Conservation (phyloP, 2,329 filamentous ascomycete genomes). For the Claviceps maximensis region DNA sequence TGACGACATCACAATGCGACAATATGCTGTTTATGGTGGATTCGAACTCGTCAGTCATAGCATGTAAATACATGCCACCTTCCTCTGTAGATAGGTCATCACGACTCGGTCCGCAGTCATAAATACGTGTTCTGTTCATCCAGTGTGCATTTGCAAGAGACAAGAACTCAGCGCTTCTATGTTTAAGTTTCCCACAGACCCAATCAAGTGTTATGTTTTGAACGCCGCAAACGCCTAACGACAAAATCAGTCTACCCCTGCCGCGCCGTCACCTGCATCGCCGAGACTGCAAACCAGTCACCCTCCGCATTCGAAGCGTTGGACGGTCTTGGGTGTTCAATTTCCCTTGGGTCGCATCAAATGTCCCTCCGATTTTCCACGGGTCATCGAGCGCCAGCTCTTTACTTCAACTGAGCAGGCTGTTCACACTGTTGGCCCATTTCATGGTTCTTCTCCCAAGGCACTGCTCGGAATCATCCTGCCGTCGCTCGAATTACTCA, state of each 20-base stretch:
- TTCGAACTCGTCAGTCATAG: too few relatives aligned
- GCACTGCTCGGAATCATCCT: not conserved
- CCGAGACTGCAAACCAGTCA: too few relatives aligned
- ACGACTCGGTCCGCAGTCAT: not conserved
- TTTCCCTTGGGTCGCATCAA: not conserved
- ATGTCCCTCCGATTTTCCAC: not conserved
- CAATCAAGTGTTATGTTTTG: not conserved
- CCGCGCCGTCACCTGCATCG: too few relatives aligned
- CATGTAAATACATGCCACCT: not conserved
- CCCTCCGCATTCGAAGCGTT: too few relatives aligned
- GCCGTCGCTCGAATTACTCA: not conserved
- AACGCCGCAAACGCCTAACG: constrained; percentile 3
- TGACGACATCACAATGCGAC: too few relatives aligned
- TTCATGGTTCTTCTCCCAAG: not conserved
- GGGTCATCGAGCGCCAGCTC: not conserved
- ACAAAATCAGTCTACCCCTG: too few relatives aligned
- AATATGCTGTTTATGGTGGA: too few relatives aligned
- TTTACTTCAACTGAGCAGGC: not conserved
- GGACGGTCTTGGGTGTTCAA: too few relatives aligned
- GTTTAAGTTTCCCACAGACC: not conserved
- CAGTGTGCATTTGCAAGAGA: not conserved
- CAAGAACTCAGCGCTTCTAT: not conserved
- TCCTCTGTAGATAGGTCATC: too few relatives aligned
- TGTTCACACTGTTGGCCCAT: not conserved
- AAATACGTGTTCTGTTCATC: not conserved